These are phyloP conservation scores for Ilyonectria mors-panacis DNA, from an alignment of 2,329 filamentous ascomycete species.

Conservation along the genomic window DNA sequence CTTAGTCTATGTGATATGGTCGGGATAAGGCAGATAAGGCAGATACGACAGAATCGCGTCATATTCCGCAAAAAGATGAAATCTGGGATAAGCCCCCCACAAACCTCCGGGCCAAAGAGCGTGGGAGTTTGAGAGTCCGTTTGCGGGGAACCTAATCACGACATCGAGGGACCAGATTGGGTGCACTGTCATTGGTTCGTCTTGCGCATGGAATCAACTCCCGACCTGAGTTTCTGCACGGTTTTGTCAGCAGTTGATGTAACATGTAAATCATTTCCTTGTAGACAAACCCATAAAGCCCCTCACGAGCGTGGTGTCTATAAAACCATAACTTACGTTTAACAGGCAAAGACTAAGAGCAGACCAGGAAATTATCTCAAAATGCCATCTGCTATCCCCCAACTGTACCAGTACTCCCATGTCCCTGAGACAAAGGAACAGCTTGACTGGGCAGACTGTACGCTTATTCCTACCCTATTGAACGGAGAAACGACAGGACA, in stretches of 20 bases:
- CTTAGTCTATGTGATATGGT: background rate
- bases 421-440: conserved; percentile 56
- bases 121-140: conserved; percentile 1
- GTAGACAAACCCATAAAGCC: background rate
- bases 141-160: conserved; percentile 31
- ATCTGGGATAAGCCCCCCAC: background rate
- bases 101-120: conserved; percentile 9
- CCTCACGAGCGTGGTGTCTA: background rate
- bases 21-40: background rate
- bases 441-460: conserved; percentile 56
- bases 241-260: background rate
- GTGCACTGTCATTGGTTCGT: conserved; percentile 10
- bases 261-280: background rate
- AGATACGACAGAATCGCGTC: background rate
- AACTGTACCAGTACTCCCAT: conserved; percentile 53
- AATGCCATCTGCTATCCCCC: conserved; percentile 52
- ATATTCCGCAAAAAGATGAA: background rate
- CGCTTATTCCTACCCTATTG: conserved; percentile 1
- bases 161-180: conserved; percentile 22
- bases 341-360: background rate
- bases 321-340: background rate
- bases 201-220: background rate
- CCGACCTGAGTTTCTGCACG: background rate
- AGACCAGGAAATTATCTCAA: conserved; percentile 15
- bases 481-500: no score